Percentiles rank a stretch among this genome's conserved stretches.
phyloP scores from a whole-genome alignment of 768 basidiomycete species.

The Xerocomellus intermedius region DNA sequence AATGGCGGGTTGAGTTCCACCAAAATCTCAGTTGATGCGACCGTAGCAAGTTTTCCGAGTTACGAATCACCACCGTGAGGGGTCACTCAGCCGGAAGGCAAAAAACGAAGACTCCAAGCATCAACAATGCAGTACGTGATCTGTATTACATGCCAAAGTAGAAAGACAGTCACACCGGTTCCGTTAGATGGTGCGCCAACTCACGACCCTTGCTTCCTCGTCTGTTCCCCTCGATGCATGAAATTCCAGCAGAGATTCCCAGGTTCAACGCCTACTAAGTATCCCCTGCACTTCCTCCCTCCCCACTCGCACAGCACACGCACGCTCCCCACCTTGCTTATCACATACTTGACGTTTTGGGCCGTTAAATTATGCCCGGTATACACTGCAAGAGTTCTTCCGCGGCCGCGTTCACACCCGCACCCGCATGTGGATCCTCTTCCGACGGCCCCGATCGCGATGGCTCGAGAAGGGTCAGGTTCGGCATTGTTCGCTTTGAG shows the following conservation, averaged over 20 bases:
- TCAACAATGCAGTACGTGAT: too few species aligned
- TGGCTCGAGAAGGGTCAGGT: slow-evolving; percentile 75
- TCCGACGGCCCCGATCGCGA: slow-evolving; percentile 81
- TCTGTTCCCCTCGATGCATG: slow-evolving; percentile 65
- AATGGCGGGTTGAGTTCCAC: too few species aligned
- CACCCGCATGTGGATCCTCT: slow-evolving; percentile 63
- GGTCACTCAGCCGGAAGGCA: too few species aligned
- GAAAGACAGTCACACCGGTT: too few species aligned
- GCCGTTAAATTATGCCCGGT: slow-evolving; percentile 82
- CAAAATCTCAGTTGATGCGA: too few species aligned
- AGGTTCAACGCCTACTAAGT: slow-evolving; percentile 75
- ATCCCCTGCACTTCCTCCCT: slow-evolving; percentile 65
- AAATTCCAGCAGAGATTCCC: slow-evolving; percentile 82
- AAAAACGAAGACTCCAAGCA: too few species aligned
- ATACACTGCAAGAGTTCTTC: slow-evolving; percentile 82
- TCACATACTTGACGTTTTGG: slow-evolving; percentile 84
- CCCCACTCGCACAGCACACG: slow-evolving; percentile 63
- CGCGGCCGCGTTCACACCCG: slow-evolving; percentile 68
- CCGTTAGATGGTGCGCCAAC: background rate
- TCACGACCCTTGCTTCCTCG: background rate
- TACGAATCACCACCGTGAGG: too few species aligned
- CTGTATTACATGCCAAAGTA: too few species aligned
- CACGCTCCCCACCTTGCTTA: slow-evolving; percentile 76
- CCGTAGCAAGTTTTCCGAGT: too few species aligned
- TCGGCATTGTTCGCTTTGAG: slow-evolving; percentile 79